These are phyloP conservation scores for Chrysoporthe deuterocubensis DNA, from an alignment of 2,329 filamentous ascomycete genomes.

Conservation along the genomic window DNA sequence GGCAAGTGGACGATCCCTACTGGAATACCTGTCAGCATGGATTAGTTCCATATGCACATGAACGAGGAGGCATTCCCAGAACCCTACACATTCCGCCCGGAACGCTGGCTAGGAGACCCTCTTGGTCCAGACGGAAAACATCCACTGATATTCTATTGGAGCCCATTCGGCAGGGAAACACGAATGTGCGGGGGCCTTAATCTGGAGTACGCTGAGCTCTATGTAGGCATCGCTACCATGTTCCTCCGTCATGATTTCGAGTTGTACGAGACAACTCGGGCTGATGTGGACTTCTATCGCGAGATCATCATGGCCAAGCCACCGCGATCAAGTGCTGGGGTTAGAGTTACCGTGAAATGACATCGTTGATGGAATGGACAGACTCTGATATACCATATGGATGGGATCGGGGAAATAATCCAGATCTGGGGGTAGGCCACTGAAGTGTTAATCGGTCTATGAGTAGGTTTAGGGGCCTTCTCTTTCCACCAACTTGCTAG, in stretches of 20 bases:
- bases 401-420: neutral
- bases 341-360: neutral
- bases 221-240: constrained; percentile 13
- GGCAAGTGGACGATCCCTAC: neutral
- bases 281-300: constrained; percentile 8
- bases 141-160: neutral
- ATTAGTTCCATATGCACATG: neutral
- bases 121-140: constrained; percentile 4
- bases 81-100: neutral
- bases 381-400: no score
- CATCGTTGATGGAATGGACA: neutral
- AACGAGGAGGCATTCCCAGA: constrained; percentile 4
- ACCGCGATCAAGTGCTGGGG: neutral
- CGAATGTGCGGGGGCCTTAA: neutral
- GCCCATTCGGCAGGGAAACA: constrained; percentile 3
- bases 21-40: constrained; percentile 2
- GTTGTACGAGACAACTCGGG: neutral
- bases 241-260: constrained; percentile 8
- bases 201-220: constrained; percentile 10
- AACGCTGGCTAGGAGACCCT: constrained; percentile 7
- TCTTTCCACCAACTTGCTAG: neutral
- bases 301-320: constrained; percentile 8
- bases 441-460: neutral
- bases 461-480: neutral
- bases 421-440: neutral